phyloP scores from a whole-genome alignment of 2,329 filamentous ascomycete species.

The Trichoderma oligosporum region DNA sequence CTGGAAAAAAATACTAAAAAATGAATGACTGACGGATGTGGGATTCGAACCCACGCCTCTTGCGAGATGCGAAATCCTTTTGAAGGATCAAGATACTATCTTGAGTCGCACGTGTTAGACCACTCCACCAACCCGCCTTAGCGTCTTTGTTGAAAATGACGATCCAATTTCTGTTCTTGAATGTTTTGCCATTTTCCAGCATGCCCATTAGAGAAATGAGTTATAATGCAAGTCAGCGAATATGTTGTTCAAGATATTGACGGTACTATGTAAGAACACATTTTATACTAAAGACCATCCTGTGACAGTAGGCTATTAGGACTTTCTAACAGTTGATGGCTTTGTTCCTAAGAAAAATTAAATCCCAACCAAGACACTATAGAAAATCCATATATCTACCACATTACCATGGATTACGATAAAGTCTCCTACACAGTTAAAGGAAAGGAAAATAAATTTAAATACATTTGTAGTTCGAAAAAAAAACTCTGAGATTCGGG shows the following conservation, averaged over 20 bases:
- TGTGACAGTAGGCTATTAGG: too few species aligned
- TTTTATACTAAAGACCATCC: too few species aligned
- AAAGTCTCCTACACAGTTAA: not conserved
- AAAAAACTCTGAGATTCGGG: not conserved
- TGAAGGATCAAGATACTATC: conserved; percentile 16
- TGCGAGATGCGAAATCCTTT: conserved; percentile 19
- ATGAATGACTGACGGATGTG: conserved; percentile 15
- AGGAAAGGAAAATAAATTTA: not conserved
- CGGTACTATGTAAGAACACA: too few species aligned
- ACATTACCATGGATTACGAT: too few species aligned
- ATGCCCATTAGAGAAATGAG: too few species aligned
- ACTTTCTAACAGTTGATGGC: too few species aligned
- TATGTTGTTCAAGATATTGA: too few species aligned
- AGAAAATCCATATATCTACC: too few species aligned
- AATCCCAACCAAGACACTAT: too few species aligned
- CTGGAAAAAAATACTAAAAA: not conserved
- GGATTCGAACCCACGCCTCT: conserved; percentile 20
- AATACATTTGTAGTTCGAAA: not conserved
- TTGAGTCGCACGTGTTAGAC: conserved; percentile 20
- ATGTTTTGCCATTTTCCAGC: not conserved
- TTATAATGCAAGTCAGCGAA: too few species aligned
- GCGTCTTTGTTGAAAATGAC: conserved; percentile 3
- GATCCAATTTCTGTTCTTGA: not conserved
- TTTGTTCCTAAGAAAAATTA: too few species aligned
- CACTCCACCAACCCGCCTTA: conserved; percentile 19